Conservation (phyloP, 148 eudicot genomes). For the Simmondsia chinensis region DNA sequence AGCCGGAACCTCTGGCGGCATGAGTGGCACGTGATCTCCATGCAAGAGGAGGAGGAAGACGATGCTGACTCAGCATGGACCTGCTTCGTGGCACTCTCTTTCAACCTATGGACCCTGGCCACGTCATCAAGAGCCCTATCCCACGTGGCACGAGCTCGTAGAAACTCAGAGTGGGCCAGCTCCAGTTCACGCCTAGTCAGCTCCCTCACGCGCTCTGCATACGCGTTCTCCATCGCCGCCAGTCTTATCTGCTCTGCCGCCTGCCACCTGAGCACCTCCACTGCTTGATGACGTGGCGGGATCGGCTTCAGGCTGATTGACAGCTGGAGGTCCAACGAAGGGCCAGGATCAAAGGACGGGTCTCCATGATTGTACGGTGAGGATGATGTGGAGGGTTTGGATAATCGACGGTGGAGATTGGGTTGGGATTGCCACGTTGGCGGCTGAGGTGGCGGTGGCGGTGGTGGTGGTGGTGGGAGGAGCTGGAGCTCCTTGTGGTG, state of each 20-base stretch:
- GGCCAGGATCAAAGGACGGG: slow-evolving; percentile 7
- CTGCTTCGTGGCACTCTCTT: slow-evolving; percentile 30
- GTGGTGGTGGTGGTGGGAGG: slow-evolving; percentile 40
- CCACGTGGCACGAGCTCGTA: slow-evolving; percentile 70
- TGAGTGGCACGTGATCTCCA: slow-evolving; percentile 82
- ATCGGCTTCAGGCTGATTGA: slow-evolving; percentile 45
- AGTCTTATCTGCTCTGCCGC: slow-evolving; percentile 71
- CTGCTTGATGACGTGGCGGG: background rate
- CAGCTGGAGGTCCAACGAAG: slow-evolving; percentile 64
- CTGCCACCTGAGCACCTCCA: slow-evolving; percentile 64
- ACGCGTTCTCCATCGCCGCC: slow-evolving; percentile 75
- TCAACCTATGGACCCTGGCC: slow-evolving; percentile 49
- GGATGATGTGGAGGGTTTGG: no score
- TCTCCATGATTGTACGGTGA: no score
- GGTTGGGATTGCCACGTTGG: slow-evolving; percentile 3
- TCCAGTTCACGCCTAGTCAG: slow-evolving; percentile 71
- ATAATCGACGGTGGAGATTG: background rate
- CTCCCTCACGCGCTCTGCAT: slow-evolving; percentile 84
- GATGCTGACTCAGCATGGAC: no score
- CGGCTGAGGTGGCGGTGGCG: slow-evolving; percentile 7
- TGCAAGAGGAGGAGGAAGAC: slow-evolving; percentile 25
- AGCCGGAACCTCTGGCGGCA: slow-evolving; percentile 79
- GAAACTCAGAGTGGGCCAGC: slow-evolving; percentile 76
- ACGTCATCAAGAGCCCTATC: slow-evolving; percentile 77
- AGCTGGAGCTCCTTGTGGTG: slow-evolving; percentile 61